Evolutionary conservation across 805 yeast genomes (phyloP), one percentile per base, ranked within the genome.

Genomic region (Teunomyces kruisii): DNA sequence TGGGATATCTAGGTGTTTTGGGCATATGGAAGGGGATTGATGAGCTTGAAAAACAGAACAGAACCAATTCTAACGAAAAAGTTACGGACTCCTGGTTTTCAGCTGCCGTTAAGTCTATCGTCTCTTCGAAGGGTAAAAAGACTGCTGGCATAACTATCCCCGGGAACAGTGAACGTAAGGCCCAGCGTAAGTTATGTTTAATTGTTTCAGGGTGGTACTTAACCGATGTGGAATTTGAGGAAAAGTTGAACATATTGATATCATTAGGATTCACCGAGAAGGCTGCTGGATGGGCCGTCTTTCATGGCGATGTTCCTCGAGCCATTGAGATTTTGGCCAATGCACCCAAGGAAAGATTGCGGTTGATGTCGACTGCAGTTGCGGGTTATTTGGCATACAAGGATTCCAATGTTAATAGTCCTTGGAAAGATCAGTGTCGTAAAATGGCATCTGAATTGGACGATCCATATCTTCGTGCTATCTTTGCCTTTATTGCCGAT

Each of bases 231-330:
- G 96, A 88, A 59, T 75, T 89, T 49, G 96, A 90, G 52, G 81
- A 78, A 32, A 82, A 84, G 49, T 75, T 87, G 32, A 65, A 68
- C 16, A 70, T 73, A 32, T 71, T 92, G 32, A 79, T 84, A 16
- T 63, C 68, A 0, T 62, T 69, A 12, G 90, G 86, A 0, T 77
- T 79, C 47, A 78, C 78, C 50, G 96, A 90, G 49, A 84, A 92
- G 59, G 98, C 99, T 0, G 99, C 97, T 1, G 98, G 96, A 0
- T 88, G 96, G 96, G 97, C 97, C 0, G 91, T 90, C 0, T 92
- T 92, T 63, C 92, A 88, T 59, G 97, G 96, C 6, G 88, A 90
- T 61, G 86, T 92, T 2, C 76, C 79, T 2, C 76, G 82, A 40
- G 96, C 97, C 0, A 86, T 91, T 3, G 81, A 80, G 35, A 84